Percentiles rank a stretch among this genome's conserved stretches.
These are phyloP conservation scores for Aphanomyces invadans DNA, from an alignment of 352 stramenopile species.

Conservation along the genomic window DNA sequence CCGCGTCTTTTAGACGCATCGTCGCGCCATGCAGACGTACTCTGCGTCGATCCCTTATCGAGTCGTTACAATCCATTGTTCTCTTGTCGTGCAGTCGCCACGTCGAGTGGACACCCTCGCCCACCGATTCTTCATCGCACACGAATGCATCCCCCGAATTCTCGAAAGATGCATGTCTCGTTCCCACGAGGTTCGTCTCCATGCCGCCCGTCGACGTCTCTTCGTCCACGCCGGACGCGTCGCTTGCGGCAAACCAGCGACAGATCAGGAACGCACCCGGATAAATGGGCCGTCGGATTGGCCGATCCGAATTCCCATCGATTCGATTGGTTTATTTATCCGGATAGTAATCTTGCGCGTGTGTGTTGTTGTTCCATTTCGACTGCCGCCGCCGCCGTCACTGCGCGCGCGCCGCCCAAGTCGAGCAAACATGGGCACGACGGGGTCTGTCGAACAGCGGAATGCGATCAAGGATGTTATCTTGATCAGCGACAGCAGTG, in stretches of 20 bases:
- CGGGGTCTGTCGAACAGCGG: slow-evolving; percentile 71
- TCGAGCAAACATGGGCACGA: slow-evolving; percentile 66
- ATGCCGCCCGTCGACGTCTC: too few species aligned
- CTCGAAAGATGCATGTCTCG: too few species aligned
- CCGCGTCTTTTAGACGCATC: slow-evolving; percentile 54
- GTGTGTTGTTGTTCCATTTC: slow-evolving; percentile 10
- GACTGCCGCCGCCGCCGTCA: not conserved
- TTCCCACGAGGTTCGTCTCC: too few species aligned
- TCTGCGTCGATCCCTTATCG: too few species aligned
- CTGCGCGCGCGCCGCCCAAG: too few species aligned
- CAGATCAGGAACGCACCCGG: not conserved
- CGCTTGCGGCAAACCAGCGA: slow-evolving; percentile 1
- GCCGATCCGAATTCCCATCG: not conserved
- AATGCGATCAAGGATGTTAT: slow-evolving; percentile 70
- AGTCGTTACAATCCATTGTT: too few species aligned
- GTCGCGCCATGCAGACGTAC: not conserved
- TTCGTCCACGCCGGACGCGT: too few species aligned
- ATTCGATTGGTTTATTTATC: slow-evolving; percentile 4
- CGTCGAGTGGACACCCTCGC: too few species aligned
- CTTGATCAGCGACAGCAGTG: slow-evolving; percentile 35
- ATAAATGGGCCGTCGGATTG: not conserved
- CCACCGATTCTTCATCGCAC: too few species aligned
- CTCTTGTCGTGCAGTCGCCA: too few species aligned
- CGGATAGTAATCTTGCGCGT: too few species aligned
- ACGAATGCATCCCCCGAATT: too few species aligned